phyloP scores from a whole-genome alignment of 2,329 filamentous ascomycete species.

The Fusarium burgessii region DNA sequence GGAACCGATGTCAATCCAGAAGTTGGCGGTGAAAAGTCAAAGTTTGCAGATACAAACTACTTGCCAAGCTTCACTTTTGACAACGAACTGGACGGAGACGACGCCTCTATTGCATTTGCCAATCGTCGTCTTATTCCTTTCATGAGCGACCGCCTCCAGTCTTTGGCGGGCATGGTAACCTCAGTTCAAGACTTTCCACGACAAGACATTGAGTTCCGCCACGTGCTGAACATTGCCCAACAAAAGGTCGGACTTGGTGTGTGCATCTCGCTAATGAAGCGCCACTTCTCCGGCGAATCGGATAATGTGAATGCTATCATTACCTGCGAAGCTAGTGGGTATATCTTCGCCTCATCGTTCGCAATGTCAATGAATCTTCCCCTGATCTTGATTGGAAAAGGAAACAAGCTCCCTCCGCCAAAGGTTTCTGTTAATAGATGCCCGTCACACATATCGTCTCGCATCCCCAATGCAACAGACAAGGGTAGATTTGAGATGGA shows the following conservation, averaged over 20 bases:
- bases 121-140: conserved; percentile 58
- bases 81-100: conserved; percentile 60
- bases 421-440: conserved; percentile 61
- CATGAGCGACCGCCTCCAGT: conserved; percentile 58
- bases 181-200: conserved; percentile 63
- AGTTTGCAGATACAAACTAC: conserved; percentile 42
- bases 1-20: background rate
- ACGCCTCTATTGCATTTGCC: conserved; percentile 57
- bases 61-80: conserved; percentile 61
- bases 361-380: conserved; percentile 56
- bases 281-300: conserved; percentile 62
- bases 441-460: conserved; percentile 66
- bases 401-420: conserved; percentile 70
- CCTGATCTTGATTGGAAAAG: conserved; percentile 64
- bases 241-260: conserved; percentile 62
- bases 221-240: conserved; percentile 68
- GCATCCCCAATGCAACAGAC: conserved; percentile 33
- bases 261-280: conserved; percentile 63
- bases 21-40: background rate
- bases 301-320: conserved; percentile 57
- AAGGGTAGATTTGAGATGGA: conserved; percentile 63
- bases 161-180: conserved; percentile 63
- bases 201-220: conserved; percentile 64
- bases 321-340: conserved; percentile 69
- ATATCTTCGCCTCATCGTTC: conserved; percentile 66